Base-by-base conservation (phyloP, 2,329 filamentous ascomycete genomes). In the Colletotrichum ledebouriae region DNA sequence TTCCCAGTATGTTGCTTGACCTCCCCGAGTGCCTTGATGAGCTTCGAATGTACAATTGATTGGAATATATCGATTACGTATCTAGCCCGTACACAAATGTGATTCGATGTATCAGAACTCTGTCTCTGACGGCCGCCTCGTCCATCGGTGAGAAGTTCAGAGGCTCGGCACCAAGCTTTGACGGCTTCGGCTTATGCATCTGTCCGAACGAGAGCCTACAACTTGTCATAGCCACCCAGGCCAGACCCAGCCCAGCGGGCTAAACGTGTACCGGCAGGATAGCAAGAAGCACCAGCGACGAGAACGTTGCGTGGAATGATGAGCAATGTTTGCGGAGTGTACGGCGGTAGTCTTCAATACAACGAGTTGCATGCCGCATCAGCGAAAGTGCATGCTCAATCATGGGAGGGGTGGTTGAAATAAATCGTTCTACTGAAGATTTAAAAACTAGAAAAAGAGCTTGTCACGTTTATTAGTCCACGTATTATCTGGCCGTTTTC, bases 211-310 rank as follows among this genome's bases (percentile, higher is more conserved):
- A 86, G 78, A 2, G 84, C 84, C 63, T 79, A 85, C 1, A 87
- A 70, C 20, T 76, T 82, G 22, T 77, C 72, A 69, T 86, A 80
- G 5, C 78, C 44, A 0, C 82, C 80, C 1, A 87, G 78, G 2
- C 29, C 20, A 17, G 59, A 39, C n/a, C 42, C 41, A 11, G 39
- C 20, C 59, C 59, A 63, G 75, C 76, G 77, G 9, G 81, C 79
- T 5, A 87, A 80, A 3, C 87, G 74, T 0, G 79, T 81, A 3
- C 85, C 85, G 22, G 85, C 85, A 0, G 87, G 81, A 63, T 87
- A 87, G 25, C 85, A 85, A 0, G 84, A 86, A 33, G 72, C 83
- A 9, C 85, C 85, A 0, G 85, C 87, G 52, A 87, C 77, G 34
- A 86, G 79, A 58, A 86, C 79, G 50, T 82, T 81, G 6, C 56